Evolutionary conservation across 202 grass and related monocot species (phyloP).

Genomic region (Setaria italica): DNA sequence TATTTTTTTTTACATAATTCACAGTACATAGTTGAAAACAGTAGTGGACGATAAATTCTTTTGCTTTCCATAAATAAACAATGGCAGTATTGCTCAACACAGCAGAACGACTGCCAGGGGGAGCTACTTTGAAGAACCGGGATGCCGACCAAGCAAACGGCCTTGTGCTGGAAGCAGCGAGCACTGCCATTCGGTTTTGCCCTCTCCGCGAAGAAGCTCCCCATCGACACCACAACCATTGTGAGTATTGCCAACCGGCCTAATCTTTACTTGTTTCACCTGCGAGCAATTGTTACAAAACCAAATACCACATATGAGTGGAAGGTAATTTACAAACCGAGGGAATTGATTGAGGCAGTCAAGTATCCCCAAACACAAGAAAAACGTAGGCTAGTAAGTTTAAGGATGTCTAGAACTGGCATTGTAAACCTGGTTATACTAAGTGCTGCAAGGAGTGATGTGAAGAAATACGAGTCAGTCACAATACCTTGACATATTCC

Average conservation of each 20-base stretch:
- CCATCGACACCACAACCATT: slow-evolving; percentile 79
- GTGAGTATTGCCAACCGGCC: slow-evolving; percentile 61
- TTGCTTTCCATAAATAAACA: background rate
- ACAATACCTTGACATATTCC: slow-evolving; percentile 90
- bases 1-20: background rate
- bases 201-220: slow-evolving; percentile 69
- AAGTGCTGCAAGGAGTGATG: background rate
- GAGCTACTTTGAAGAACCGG: slow-evolving; percentile 33
- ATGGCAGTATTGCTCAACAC: background rate
- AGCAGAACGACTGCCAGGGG: background rate
- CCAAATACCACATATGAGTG: background rate
- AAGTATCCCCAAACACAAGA: background rate
- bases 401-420: background rate
- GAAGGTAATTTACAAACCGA: slow-evolving; percentile 15
- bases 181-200: slow-evolving; percentile 62
- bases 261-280: slow-evolving; percentile 85
- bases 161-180: slow-evolving; percentile 74
- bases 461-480: background rate
- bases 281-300: slow-evolving; percentile 51
- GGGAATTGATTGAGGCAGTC: background rate
- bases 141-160: slow-evolving; percentile 65
- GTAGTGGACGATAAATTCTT: background rate
- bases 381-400: background rate
- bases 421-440: slow-evolving; percentile 2
- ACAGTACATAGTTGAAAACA: background rate